These are phyloP conservation scores for Ophiostoma sp. DNA, from an alignment of 2,329 filamentous ascomycete species.

Conservation along the genomic window DNA sequence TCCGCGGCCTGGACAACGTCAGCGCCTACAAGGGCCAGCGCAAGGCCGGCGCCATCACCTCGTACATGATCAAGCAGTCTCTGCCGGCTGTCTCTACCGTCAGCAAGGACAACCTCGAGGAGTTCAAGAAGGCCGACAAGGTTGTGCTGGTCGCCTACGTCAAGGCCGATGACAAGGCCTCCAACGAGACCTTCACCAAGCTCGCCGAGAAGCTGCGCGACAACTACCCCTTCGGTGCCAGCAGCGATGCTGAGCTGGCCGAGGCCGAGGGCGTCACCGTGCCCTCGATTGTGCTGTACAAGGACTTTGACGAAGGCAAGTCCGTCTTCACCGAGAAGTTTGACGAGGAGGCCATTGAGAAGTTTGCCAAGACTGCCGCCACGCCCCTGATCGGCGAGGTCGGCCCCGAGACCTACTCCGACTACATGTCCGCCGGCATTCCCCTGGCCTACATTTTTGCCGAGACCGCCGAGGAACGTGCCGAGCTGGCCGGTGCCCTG, in stretches of 20 bases:
- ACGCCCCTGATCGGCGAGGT: slow-evolving; percentile 93
- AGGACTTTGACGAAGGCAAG: slow-evolving; percentile 97
- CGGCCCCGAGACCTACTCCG: slow-evolving; percentile 90
- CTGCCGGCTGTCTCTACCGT: slow-evolving; percentile 85
- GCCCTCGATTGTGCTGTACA: slow-evolving; percentile 89
- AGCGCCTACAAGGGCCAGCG: slow-evolving; percentile 81
- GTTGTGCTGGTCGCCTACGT: slow-evolving; percentile 91
- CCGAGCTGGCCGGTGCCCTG: slow-evolving; percentile 66
- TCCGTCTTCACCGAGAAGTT: slow-evolving; percentile 75
- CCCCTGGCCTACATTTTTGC: slow-evolving; percentile 97
- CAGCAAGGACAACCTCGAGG: slow-evolving; percentile 74
- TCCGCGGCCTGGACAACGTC: slow-evolving; percentile 80
- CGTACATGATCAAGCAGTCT: slow-evolving; percentile 98
- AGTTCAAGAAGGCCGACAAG: slow-evolving; percentile 98
- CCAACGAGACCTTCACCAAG: slow-evolving; percentile 75
- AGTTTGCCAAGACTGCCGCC: slow-evolving; percentile 77
- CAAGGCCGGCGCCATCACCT: slow-evolving; percentile 71
- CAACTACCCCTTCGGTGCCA: slow-evolving; percentile 85
- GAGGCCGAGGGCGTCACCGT: slow-evolving; percentile 84
- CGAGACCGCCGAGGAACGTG: slow-evolving; percentile 84
- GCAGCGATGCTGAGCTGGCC: slow-evolving; percentile 75
- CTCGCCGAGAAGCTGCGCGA: slow-evolving; percentile 75
- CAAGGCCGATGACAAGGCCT: slow-evolving; percentile 70
- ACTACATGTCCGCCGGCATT: slow-evolving; percentile 88
- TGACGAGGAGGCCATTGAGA: slow-evolving; percentile 69